Evolutionary conservation across 2,329 filamentous ascomycete species (phyloP), one percentile per base, ranked within the genome.

Genomic region (Samsoniella hepiali): DNA sequence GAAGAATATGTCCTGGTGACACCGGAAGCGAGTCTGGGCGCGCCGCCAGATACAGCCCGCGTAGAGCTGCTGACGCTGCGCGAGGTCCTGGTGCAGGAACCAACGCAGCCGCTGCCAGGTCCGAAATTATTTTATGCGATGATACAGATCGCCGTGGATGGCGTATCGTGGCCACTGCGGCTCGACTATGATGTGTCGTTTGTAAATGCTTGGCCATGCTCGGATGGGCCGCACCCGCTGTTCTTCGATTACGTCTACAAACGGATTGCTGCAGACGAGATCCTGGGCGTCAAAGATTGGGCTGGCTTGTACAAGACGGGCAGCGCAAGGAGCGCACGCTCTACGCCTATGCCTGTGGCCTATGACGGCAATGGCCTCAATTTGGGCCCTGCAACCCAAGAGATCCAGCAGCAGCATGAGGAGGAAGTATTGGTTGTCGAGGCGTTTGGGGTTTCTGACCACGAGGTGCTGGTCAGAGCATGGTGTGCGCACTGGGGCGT

Each of bases 401-500:
- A 17, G 65, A 68, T 22, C 66, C 75, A 79, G 15, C 76, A 79
- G 15, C 77, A 81, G 22, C 84, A 88, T 62, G 78, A 85, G 32
- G 88, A 89, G 67, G 84, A 84, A 68, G 88, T 93, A 3, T 78
- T 93, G 9, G 87, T 89, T 5, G 81, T 92, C 15, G 88, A 92
- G 75, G 88, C 89, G 0, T 87, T 90, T 72, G 90, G 90, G 1
- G 88, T 89, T 29, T 79, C 80, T 56, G 90, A 92, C 73, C 91
- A 92, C 68, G 90, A 92, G 74, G 89, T 91, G 4, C 82, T 93
- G 69, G 89, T 88, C 1, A 79, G 90, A 66, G 89, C 90, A 7
- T 93, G 90, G 90, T 92, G 89, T 72, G 84, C 88, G 62, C 88
- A 91, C 69, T 91, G 88, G 84, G 90, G 90, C 2, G 75, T 91